Evolutionary conservation across 2,329 filamentous ascomycete species (phyloP).

Genomic region (Trichoderma citrinoviride): DNA sequence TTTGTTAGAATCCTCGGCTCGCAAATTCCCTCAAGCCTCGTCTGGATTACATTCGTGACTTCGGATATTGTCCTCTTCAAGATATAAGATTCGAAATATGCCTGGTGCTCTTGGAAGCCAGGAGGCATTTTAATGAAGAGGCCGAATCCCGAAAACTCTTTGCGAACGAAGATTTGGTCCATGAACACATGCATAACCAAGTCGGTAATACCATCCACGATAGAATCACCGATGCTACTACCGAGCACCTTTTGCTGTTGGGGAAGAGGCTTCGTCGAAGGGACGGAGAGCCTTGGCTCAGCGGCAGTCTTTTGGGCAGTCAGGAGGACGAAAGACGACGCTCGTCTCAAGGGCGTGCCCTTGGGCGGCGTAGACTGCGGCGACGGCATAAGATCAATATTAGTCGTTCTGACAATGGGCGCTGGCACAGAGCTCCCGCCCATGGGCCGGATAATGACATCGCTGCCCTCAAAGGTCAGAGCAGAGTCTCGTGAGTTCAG

Average conservation of each 20-base stretch:
- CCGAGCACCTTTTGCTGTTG: constrained; percentile 46
- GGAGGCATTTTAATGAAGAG: constrained; percentile 86
- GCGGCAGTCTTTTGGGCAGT: constrained; percentile 64
- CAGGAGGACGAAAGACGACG: constrained; percentile 88
- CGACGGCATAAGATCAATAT: constrained; percentile 49
- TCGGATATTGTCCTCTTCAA: constrained; percentile 71
- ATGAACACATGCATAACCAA: constrained; percentile 77
- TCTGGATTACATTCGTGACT: constrained; percentile 66
- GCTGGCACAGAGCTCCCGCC: constrained; percentile 55
- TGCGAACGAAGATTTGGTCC: constrained; percentile 79
- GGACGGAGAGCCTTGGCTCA: constrained; percentile 59
- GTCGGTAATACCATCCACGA: constrained; percentile 74
- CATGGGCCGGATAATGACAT: constrained; percentile 77
- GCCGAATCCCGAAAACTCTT: constrained; percentile 86
- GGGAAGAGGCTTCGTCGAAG: constrained; percentile 33
- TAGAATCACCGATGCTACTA: constrained; percentile 60
- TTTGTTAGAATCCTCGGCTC: constrained; percentile 87
- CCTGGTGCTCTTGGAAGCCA: constrained; percentile 90
- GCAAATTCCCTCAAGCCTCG: constrained; percentile 68
- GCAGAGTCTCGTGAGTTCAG: constrained; percentile 78
- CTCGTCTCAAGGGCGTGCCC: constrained; percentile 67
- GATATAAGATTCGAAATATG: constrained; percentile 90
- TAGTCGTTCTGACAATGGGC: constrained; percentile 73
- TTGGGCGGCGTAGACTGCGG: constrained; percentile 46
- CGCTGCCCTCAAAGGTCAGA: constrained; percentile 80